phyloP scores from a whole-genome alignment of 192 early-diverging fungal genomes.

The Backusella australiensis region DNA sequence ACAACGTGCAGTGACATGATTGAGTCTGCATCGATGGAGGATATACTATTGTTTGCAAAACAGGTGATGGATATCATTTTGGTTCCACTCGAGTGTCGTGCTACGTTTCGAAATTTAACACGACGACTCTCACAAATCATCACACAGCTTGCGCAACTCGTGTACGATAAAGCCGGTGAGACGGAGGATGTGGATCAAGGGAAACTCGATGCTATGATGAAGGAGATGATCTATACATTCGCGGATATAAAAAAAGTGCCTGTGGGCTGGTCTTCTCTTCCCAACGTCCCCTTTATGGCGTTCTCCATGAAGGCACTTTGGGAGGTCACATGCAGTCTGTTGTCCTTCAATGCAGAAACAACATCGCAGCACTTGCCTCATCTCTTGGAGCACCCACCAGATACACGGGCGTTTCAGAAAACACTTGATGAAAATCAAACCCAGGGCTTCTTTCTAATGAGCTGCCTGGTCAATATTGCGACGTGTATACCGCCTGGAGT shows the following conservation, averaged over 20 bases:
- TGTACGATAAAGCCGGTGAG: slow-evolving; percentile 7
- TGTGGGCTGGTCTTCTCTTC: slow-evolving; percentile 22
- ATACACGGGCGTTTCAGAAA: slow-evolving; percentile 4
- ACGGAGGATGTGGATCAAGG: slow-evolving; percentile 1
- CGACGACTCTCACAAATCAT: slow-evolving; percentile 38
- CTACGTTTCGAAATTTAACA: slow-evolving; percentile 17
- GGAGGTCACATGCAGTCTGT: slow-evolving; percentile 14
- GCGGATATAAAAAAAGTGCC: not conserved
- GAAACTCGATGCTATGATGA: slow-evolving; percentile 7
- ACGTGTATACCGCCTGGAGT: slow-evolving; percentile 23
- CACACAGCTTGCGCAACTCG: slow-evolving; percentile 34
- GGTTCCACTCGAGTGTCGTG: not conserved
- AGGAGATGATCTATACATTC: slow-evolving; percentile 7
- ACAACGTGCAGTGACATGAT: slow-evolving; percentile 33
- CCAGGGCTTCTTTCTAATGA: slow-evolving; percentile 42
- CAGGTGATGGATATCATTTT: not conserved
- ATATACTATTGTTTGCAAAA: not conserved
- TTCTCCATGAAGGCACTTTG: slow-evolving; percentile 23
- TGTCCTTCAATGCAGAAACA: not conserved
- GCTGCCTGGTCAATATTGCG: slow-evolving; percentile 40
- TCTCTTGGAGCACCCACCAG: slow-evolving; percentile 7
- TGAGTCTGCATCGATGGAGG: not conserved
- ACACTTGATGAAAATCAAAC: slow-evolving; percentile 23
- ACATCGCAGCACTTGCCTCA: not conserved
- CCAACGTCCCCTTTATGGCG: slow-evolving; percentile 24